phyloP scores from a whole-genome alignment of 2,329 filamentous ascomycete species.

The Alternaria longipes region DNA sequence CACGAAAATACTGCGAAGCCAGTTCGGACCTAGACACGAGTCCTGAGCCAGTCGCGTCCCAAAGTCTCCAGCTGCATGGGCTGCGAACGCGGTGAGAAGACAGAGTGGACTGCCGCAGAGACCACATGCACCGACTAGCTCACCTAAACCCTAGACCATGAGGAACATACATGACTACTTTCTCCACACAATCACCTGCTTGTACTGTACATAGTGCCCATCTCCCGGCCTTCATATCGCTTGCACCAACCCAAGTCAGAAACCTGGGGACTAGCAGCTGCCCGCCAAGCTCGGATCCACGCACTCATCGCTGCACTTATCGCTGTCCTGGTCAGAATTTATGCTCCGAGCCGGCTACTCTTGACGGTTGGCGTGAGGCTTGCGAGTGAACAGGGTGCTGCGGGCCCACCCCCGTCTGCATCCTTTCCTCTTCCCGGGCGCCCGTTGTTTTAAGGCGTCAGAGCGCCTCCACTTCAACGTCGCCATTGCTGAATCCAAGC shows the following conservation, averaged over 20 bases:
- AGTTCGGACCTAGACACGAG: conserved; percentile 15
- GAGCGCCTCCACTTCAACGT: conserved; percentile 49
- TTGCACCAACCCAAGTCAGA: conserved; percentile 28
- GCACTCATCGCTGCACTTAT: conserved; percentile 33
- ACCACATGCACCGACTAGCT: conserved; percentile 36
- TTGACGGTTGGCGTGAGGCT: conserved; percentile 45
- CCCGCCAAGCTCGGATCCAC: conserved; percentile 43
- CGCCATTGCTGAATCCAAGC: conserved; percentile 47
- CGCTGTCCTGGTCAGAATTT: conserved; percentile 35
- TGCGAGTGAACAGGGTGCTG: conserved; percentile 39
- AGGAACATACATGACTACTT: conserved; percentile 16
- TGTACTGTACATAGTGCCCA: conserved; percentile 15
- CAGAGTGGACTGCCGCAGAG: conserved; percentile 30
- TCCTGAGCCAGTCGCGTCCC: conserved; percentile 26
- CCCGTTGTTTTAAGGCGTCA: conserved; percentile 43
- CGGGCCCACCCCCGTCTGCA: conserved; percentile 40
- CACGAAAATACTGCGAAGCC: conserved; percentile 40
- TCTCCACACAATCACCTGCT: conserved; percentile 25
- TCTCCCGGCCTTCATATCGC: conserved; percentile 29
- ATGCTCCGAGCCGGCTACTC: conserved; percentile 41
- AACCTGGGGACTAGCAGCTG: conserved; percentile 32
- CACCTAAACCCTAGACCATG: conserved; percentile 29
- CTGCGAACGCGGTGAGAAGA: conserved; percentile 24
- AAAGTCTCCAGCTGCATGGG: conserved; percentile 34
- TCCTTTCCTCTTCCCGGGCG: conserved; percentile 41